Evolutionary conservation across 257 asterid species (phyloP), one percentile per base, ranked within the genome.

Genomic region (Anisodus tanguticus): DNA sequence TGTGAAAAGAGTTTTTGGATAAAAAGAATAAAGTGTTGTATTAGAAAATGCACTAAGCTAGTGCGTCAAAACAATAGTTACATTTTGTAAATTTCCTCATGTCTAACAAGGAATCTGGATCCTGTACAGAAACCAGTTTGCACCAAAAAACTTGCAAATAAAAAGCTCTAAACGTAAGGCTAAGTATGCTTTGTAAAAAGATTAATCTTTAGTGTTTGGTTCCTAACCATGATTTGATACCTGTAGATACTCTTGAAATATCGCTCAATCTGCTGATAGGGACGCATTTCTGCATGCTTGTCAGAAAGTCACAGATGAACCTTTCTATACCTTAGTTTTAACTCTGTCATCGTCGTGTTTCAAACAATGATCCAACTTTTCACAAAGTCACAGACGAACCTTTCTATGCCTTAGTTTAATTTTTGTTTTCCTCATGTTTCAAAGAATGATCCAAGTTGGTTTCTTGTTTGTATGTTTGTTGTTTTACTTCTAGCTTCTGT

Each of bases 111-210:
- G 67, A 60, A 60, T 60, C 67, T 7, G 35, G n/a, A n/a, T 41
- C 7, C 54, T 69, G 78, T 39, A 15, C 78, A 69, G 3, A 3
- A 39, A 39, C 53, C 54, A 16, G 15, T 69, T 41, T 41, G 78
- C 54, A 69, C 77, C 53, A 13, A 8, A 41, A 69, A 69, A 69
- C 78, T 69, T 69, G 13, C 78, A 68, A 68, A 68, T 39, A 12
- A 16, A 39, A 13, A 6, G 53, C 7, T 68, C 77, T 68, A 7
- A 39, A 39, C 11, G 26, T 3, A 8, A 39, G 6, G 26, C 31
- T 19, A 39, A 69, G 22, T 16, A 39, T 16, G 54, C 53, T 69
- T 69, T 16, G 54, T 69, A 58, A 47, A 72, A 45, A 5, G 59
- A 19, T 47, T 11, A 45, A 74, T 74, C 41, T 49, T 19, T 74